Evolutionary conservation across 305 asterid genomes (phyloP).

Genomic region (Caryopteris hybrid): DNA sequence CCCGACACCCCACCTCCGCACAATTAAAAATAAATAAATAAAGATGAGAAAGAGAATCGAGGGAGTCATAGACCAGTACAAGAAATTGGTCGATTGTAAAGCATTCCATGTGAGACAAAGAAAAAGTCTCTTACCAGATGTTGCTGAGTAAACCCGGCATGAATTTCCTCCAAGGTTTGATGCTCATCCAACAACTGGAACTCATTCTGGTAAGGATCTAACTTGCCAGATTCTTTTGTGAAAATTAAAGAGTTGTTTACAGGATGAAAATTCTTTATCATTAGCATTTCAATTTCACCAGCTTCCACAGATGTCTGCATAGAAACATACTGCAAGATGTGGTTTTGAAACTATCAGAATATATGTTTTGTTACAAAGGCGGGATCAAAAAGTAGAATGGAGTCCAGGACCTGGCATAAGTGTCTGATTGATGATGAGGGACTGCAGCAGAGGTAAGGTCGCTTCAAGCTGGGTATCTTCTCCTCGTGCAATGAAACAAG

Average conservation of each 20-base stretch:
- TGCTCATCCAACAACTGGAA: constrained; percentile 52
- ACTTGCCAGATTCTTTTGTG: constrained; percentile 21
- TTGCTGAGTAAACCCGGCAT: constrained; percentile 51
- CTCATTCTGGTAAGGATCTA: constrained; percentile 40
- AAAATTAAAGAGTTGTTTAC: constrained; percentile 28
- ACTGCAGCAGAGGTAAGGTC: constrained; percentile 79
- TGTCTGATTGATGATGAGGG: constrained; percentile 55
- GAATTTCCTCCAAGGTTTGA: constrained; percentile 72
- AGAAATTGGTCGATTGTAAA: not conserved
- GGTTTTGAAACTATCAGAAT: constrained; percentile 16
- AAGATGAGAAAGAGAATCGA: too few species aligned
- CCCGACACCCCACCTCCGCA: not conserved
- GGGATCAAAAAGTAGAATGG: constrained; percentile 17
- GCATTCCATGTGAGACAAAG: not conserved
- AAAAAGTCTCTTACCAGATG: constrained; percentile 52
- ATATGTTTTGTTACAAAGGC: not conserved
- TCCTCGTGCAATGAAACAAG: constrained; percentile 72
- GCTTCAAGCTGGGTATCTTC: constrained; percentile 74
- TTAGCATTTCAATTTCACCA: constrained; percentile 62
- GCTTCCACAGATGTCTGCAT: constrained; percentile 73
- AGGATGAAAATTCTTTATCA: constrained; percentile 41
- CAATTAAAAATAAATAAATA: not conserved
- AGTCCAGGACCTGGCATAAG: constrained; percentile 53
- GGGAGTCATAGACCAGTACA: not conserved
- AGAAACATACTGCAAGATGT: constrained; percentile 71